phyloP scores from a whole-genome alignment of 371 early-diverging fungal species.

The Haplosporangium sp. region DNA sequence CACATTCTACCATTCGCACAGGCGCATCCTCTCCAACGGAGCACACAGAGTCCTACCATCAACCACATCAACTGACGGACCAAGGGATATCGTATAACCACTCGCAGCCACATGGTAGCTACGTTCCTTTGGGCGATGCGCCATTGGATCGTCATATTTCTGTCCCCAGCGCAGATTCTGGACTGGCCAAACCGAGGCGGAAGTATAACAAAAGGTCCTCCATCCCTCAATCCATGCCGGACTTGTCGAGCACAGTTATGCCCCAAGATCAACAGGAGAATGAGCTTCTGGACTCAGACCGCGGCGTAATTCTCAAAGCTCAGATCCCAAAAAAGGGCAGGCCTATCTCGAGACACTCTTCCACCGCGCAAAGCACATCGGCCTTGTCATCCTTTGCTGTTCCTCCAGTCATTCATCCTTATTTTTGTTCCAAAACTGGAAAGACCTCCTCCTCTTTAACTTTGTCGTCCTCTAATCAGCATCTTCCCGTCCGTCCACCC shows the following conservation, averaged over 20 bases:
- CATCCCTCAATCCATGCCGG: not conserved
- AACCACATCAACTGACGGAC: no score
- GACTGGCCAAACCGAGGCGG: slow-evolving; percentile 19
- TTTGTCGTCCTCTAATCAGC: not conserved
- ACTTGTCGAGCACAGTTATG: no score
- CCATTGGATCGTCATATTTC: not conserved
- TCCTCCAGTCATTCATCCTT: slow-evolving; percentile 23
- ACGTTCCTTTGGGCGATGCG: no score
- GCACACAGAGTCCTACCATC: no score
- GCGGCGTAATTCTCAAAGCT: slow-evolving; percentile 35
- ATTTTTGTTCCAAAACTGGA: slow-evolving; percentile 14
- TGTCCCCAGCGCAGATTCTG: slow-evolving; percentile 2
- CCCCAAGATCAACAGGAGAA: slow-evolving; percentile 3
- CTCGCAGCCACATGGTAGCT: no score
- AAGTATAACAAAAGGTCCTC: slow-evolving; percentile 29
- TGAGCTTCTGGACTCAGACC: slow-evolving; percentile 30
- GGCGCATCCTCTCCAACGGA: no score
- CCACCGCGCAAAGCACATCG: slow-evolving; percentile 23
- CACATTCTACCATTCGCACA: no score
- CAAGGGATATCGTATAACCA: no score
- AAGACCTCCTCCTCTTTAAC: slow-evolving; percentile 1
- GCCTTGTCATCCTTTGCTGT: slow-evolving; percentile 26
- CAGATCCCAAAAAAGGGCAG: slow-evolving; percentile 56
- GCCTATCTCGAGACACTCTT: slow-evolving; percentile 43
- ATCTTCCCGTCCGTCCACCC: slow-evolving; percentile 5